Conservation (phyloP, 208 protist genomes). For the Trichomonas vaginalis region DNA sequence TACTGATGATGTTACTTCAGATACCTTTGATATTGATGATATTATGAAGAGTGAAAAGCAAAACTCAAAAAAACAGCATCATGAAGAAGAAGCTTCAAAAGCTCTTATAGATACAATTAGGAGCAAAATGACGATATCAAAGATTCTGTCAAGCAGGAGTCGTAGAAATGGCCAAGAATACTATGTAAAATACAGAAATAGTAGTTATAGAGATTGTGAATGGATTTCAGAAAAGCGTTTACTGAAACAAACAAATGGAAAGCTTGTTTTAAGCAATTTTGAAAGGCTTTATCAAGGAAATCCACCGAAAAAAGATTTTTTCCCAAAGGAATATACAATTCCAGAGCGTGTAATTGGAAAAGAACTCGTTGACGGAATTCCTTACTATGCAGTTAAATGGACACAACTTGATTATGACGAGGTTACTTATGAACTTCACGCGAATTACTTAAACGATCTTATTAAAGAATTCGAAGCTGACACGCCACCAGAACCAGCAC, state of each 20-base stretch:
- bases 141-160: neutral
- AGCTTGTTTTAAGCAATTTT: neutral
- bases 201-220: neutral
- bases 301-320: neutral
- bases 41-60: no score
- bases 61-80: no score
- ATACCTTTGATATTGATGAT: no score
- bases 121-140: no score
- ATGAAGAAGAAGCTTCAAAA: no score
- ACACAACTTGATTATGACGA: constrained; percentile 38
- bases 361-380: neutral
- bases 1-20: no score
- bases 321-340: neutral
- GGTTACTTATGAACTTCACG: constrained; percentile 39
- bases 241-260: neutral
- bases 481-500: neutral
- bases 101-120: no score
- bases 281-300: neutral
- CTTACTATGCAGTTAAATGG: constrained; percentile 49
- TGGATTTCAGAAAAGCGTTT: neutral
- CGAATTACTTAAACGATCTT: neutral
- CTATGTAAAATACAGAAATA: neutral
- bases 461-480: neutral
- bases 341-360: neutral
- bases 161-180: neutral